Conservation (phyloP, 208 protist genomes). For the Trypanosoma vivax region DNA sequence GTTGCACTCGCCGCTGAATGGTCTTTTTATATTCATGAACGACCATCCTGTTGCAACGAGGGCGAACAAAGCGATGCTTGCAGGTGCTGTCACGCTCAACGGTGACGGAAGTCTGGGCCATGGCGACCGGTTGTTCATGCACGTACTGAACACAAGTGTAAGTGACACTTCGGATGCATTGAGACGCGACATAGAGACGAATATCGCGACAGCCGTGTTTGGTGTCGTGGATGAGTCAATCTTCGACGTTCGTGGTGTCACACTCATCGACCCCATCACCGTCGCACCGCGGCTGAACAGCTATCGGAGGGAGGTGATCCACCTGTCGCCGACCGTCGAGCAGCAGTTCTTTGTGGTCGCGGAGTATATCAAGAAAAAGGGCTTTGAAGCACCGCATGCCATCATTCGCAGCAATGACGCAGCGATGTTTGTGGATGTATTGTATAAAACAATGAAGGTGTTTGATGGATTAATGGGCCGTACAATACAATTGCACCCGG, state of each 20-base stretch:
- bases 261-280: conserved; percentile 12
- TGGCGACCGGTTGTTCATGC: not conserved
- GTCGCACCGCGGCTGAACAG: not conserved
- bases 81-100: not conserved
- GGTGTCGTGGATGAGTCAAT: conserved; percentile 7
- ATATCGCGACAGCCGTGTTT: not conserved
- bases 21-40: not conserved
- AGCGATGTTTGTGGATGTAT: not conserved
- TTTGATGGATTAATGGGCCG: not conserved
- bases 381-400: not conserved
- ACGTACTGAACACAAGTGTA: not conserved
- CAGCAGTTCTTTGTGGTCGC: conserved; percentile 19
- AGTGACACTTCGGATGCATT: not conserved
- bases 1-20: not conserved
- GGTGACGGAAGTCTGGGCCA: not conserved
- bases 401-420: not conserved
- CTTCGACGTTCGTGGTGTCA: not conserved
- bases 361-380: conserved; percentile 3
- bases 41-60: not conserved
- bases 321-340: conserved; percentile 19
- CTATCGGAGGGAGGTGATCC: conserved; percentile 3
- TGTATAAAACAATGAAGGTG: not conserved
- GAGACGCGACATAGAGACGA: not conserved
- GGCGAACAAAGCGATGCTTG: not conserved
- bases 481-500: not conserved